Evolutionary conservation across 306 rosid species (phyloP), one percentile per base, ranked within the genome.

Genomic region (Lathyrus sativus): DNA sequence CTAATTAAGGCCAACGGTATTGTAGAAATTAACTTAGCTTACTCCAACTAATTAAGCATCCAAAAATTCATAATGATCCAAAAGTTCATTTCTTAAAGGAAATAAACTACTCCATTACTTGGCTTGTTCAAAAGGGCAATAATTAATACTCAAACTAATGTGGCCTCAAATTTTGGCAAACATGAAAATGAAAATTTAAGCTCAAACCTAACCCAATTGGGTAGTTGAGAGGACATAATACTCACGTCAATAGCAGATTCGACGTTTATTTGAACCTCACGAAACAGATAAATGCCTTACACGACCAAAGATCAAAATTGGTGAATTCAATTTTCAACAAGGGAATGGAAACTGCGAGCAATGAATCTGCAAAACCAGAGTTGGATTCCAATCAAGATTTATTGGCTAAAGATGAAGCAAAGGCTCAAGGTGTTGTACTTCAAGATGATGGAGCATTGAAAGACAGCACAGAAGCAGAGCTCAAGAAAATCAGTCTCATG

Each of bases 401-500:
- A n/a, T n/a, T 19, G 29, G 0, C 14, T 11, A 46, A 37, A 68
- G 9, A 29, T 51, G 59, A 61, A 72, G 28, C 44, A 31, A 28
- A 5, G 49, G 12, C 15, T 0, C 4, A 45, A 77, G 24, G 18
- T 19, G 28, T 18, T 22, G n/a, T n/a, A n/a, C 22, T 18, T 22
- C 22, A n/a, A 22, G 50, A 59, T 67, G 73, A 68, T 1, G 55
- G 4, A 6, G 22, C 9, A 0, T 46, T 59, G 15, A 68, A 35
- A 18, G 71, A 67, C 18, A 75, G 81, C 71, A 31, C 76, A 6
- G 71, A 75, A 1, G 53, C 58, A 0, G 86, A 82, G 10, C 24
- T 67, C 63, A 49, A 74, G 66, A 82, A 82, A 73, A 68, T 82
- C 29, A 5, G 37, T 11, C 82, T 73, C 44, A 68, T 81, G 85